Evolutionary conservation across 306 rosid species (phyloP).

Genomic region (Alnus rubra): DNA sequence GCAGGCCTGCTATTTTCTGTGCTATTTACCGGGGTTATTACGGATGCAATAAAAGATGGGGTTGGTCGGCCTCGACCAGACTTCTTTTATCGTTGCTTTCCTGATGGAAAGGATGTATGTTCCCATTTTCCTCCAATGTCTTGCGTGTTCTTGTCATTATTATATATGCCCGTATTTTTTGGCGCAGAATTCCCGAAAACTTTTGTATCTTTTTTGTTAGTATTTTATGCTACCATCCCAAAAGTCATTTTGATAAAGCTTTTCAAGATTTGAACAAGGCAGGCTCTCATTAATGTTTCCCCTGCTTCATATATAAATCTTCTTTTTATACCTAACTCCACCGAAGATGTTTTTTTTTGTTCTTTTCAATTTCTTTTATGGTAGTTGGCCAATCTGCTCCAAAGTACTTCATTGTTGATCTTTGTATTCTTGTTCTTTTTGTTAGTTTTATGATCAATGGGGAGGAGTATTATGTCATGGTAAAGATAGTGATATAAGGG

Average conservation of each 20-base stretch:
- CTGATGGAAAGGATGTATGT: conserved; percentile 69
- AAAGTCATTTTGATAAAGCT: background rate
- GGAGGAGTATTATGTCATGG: conserved; percentile 84
- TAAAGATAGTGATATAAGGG: conserved; percentile 63
- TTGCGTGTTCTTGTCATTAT: background rate
- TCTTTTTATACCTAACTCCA: background rate
- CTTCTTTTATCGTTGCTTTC: conserved; percentile 98
- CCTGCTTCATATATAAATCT: too few relatives aligned
- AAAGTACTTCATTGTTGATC: conserved; percentile 9
- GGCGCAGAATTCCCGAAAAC: background rate
- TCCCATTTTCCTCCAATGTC: background rate
- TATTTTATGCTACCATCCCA: background rate
- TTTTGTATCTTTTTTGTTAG: background rate
- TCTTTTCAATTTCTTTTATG: background rate
- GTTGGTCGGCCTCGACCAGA: conserved; percentile 98
- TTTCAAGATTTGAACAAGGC: background rate
- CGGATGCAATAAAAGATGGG: conserved; percentile 78
- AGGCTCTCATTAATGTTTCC: background rate
- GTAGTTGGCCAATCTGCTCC: background rate
- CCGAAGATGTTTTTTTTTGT: background rate
- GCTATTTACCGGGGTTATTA: conserved; percentile 73
- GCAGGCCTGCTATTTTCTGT: conserved; percentile 80
- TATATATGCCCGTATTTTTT: background rate
- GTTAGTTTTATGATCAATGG: conserved; percentile 57
- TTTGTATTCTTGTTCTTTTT: conserved; percentile 10